A percentile compares a stretch with the other conserved stretches of the same genome.
Conservation (phyloP, 1,284 basidiomycete genomes). For the Puccinia hordei region DNA sequence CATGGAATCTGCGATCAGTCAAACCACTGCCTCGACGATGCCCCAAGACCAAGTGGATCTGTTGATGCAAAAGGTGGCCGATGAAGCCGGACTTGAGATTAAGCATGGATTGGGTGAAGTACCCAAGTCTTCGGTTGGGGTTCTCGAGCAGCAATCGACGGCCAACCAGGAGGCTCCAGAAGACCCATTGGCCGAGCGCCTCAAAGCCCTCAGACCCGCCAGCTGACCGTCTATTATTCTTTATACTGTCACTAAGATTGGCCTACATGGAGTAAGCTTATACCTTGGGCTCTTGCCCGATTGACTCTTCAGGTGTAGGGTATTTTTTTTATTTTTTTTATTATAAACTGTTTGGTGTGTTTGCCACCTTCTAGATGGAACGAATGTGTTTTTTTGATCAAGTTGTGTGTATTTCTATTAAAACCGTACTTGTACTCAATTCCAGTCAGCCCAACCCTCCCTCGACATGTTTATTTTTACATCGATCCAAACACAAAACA, state of each 20-base stretch:
- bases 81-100: constrained; percentile 94
- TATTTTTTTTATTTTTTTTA: background rate
- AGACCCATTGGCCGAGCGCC: constrained; percentile 73
- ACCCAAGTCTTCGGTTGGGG: constrained; percentile 50
- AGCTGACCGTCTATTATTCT: background rate
- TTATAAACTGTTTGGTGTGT: background rate
- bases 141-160: constrained; percentile 57
- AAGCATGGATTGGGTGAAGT: constrained; percentile 80
- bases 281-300: no score
- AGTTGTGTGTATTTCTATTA: constrained; percentile 7
- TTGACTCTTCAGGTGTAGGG: no score
- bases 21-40: constrained; percentile 86
- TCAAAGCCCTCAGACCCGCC: constrained; percentile 77
- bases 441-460: no score
- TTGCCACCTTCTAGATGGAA: constrained; percentile 1
- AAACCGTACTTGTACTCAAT: constrained; percentile 27
- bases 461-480: no score
- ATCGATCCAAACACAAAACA: no score
- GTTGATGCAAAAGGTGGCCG: constrained; percentile 89
- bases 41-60: constrained; percentile 96
- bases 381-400: background rate
- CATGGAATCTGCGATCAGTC: constrained; percentile 95
- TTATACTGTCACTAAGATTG: no score
- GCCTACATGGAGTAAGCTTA: background rate
- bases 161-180: constrained; percentile 67